Conservation (phyloP, 495 filamentous ascomycete genomes). For the Penicillium herquei region DNA sequence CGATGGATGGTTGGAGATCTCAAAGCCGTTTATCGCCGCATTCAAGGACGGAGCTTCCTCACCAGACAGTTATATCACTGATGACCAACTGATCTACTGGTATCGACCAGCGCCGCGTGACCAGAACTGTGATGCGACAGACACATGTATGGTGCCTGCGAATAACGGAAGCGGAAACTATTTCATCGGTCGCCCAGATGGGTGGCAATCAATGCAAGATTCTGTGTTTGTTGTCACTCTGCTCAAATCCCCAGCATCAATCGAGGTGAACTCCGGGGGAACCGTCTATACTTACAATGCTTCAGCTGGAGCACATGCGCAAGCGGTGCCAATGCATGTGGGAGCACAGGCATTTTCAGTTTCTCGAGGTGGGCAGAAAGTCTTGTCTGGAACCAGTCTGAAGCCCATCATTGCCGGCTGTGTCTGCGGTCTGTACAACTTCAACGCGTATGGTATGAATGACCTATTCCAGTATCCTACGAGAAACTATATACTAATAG, state of each 20-base stretch:
- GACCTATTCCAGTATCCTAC: background rate
- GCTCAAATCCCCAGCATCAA: slow-evolving; percentile 41
- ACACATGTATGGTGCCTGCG: slow-evolving; percentile 36
- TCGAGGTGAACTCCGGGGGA: slow-evolving; percentile 48
- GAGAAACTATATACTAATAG: background rate
- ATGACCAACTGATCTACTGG: slow-evolving; percentile 46
- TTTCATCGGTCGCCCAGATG: slow-evolving; percentile 51
- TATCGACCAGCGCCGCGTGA: slow-evolving; percentile 42
- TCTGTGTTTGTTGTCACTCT: slow-evolving; percentile 55
- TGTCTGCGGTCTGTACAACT: slow-evolving; percentile 51
- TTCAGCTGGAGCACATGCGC: slow-evolving; percentile 48
- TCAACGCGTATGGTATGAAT: slow-evolving; percentile 52
- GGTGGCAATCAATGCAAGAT: slow-evolving; percentile 46
- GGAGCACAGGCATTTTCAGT: slow-evolving; percentile 52
- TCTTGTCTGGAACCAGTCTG: slow-evolving; percentile 49
- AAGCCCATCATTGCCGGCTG: slow-evolving; percentile 47
- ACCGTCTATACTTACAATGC: slow-evolving; percentile 31
- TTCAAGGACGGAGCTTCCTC: slow-evolving; percentile 51
- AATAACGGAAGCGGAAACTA: slow-evolving; percentile 40
- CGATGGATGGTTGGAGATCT: slow-evolving; percentile 38
- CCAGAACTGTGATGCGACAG: slow-evolving; percentile 30
- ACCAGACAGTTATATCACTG: slow-evolving; percentile 30
- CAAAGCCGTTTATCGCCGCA: slow-evolving; percentile 54
- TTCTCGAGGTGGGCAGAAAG: slow-evolving; percentile 34
- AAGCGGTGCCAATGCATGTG: slow-evolving; percentile 48